Base-by-base conservation (phyloP, 257 asterid species). In the Avicennia marina region DNA sequence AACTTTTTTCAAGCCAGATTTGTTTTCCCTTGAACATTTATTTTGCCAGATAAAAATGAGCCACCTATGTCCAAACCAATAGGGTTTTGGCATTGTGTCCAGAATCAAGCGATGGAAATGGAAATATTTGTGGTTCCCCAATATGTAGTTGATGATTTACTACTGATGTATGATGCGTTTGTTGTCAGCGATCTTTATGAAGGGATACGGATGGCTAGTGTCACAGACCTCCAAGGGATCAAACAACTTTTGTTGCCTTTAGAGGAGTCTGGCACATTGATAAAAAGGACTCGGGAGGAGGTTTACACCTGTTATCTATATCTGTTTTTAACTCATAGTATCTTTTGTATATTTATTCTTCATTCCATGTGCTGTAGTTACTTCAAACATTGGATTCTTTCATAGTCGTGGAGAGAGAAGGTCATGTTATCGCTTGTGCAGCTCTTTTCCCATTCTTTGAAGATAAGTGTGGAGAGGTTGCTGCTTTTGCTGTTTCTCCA, bases 401-500 rank as follows among this genome's bases (percentile, higher is more conserved):
- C 69, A 72, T 79, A 60, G 95, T 89, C 47, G 83, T 79, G 67
- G 99, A 93, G 75, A 89, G 99, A 81, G 99, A 93, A 66, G 96
- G 99, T 60, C 97, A 93, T 52, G 63, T 93, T 39, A 93, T 84
- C 64, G 99, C 96, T 25, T 84, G 97, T 64, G 84, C 94, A 7
- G 99, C 96, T 69, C 81, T 93, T 44, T 82, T 86, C 73, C 94
- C 97, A 41, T 86, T 70, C 79, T 71, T 64, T 33, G 73, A 78
- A 43, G 96, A 84, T 5, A 89, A 86, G 64, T 89, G 99, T 46
- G 97, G 95, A 51, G 99, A 93, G 80, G 86, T 93, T 53, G 97
- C 99, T 71, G 95, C 96, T 53, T 80, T 89, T 68, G 97, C 94
- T 59, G 99, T 93, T 72, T 89, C 99, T 64, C 94, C 96, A 20